Conservation (phyloP, 2,329 filamentous ascomycete genomes). For the Microsporum canis region DNA sequence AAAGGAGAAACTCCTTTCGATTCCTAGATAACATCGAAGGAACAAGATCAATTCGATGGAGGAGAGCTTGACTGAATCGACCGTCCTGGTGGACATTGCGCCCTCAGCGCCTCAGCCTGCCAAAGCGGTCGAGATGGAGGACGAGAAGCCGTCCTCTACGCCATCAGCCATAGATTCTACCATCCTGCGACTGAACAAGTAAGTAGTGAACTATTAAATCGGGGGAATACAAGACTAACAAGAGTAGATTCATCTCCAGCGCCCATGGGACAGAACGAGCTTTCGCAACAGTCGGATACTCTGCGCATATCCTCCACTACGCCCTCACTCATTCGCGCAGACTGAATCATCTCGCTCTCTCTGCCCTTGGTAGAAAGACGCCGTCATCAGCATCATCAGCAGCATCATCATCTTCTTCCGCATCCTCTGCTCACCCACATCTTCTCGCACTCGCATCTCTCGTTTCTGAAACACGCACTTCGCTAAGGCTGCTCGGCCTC, state of each 20-base stretch:
- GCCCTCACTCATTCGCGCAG: conserved; percentile 41
- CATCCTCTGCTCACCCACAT: conserved; percentile 35
- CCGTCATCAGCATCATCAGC: conserved; percentile 15
- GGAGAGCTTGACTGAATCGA: not conserved
- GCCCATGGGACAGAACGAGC: conserved; percentile 58
- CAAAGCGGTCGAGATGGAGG: not conserved
- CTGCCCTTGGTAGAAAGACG: conserved; percentile 13
- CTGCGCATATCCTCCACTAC: conserved; percentile 49
- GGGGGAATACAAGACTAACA: not conserved
- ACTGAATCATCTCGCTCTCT: conserved; percentile 39
- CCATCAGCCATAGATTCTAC: not conserved
- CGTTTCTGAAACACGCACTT: conserved; percentile 43
- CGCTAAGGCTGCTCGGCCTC: conserved; percentile 49
- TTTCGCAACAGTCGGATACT: conserved; percentile 59
- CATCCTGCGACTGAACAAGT: conserved; percentile 3
- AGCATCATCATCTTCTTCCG: conserved; percentile 22
- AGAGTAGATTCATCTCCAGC: conserved; percentile 51
- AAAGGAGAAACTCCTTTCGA: not conserved
- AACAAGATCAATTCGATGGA: not conserved
- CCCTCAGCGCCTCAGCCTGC: not conserved
- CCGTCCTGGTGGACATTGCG: conserved; percentile 1
- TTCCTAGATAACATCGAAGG: not conserved
- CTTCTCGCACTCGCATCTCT: conserved; percentile 37
- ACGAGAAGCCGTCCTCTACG: not conserved
- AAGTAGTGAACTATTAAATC: not conserved